Evolutionary conservation across 345 rosid genomes (phyloP), one percentile per base, ranked within the genome.

Genomic region (Heritiera littoralis): DNA sequence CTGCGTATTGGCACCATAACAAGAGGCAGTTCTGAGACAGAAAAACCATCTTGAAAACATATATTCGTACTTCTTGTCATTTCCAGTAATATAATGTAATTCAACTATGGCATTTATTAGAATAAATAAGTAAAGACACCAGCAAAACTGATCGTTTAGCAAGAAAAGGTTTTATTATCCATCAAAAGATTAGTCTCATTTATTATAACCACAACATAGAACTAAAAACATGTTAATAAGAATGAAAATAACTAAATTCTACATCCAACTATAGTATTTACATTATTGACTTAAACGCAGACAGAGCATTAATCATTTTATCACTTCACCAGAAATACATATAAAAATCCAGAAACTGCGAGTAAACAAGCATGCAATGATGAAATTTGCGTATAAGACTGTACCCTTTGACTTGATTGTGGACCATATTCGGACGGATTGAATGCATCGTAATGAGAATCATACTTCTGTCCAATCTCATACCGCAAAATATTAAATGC

Each of bases 401-500:
- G 20, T 88, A 92, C 94, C 93, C 97, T 88, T 89, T 92, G 94
- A 86, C 93, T 92, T 38, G 81, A 67, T 70, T 90, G 94, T 66
- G 94, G 93, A 54, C 97, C 99, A 58, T 92, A 96, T 79, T 96
- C 97, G 12, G 89, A 80, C 40, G 97, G 91, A 78, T 85, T 81
- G 84, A 93, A 93, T 5, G 94, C 94, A 80, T 96, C 99, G 64
- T 89, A 93, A 77, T 96, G 99, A 55, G 97, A 87, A 85, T 92
- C 85, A 86, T 96, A 93, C 90, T 87, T 94, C 83, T 96, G 97
- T 14, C 98, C 98, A 63, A 90, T 78, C 84, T 92, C 93, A 76
- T 96, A 96, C 20, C 92, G 87, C 89, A 96, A 78, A 68, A 96
- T 77, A 83, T 93, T 93, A 90, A 96, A 93, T 71, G 94, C 87